Evolutionary conservation across 805 yeast species (phyloP), one percentile per base, ranked within the genome.

Genomic region (Wickerhamomyces sydowiorum): DNA sequence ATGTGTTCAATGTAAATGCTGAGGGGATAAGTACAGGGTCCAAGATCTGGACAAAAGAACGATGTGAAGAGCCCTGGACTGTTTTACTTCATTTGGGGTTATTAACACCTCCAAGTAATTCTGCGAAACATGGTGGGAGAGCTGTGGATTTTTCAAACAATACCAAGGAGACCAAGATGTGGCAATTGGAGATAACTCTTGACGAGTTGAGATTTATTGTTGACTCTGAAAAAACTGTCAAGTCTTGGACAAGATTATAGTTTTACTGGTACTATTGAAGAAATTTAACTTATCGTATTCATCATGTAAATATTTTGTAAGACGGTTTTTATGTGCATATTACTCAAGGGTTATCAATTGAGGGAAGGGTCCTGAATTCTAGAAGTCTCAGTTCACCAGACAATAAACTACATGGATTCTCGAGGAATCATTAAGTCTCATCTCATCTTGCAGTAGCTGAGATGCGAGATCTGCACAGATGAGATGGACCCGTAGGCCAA

Each of bases 31-130:
- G 43, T 9, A 51, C 58, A 1, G 54, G 55, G 7, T 29, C 41
- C 46, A 78, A 82, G 51, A 55, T 75, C 6, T 80, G 90, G 87
- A 65, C 79, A 4, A 68, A 78, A 42, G 73, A 67, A 27, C 75
- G 81, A 22, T 70, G 88, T 48, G 70, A 75, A 37, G 75, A 75
- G 31, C 75, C 86, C 29, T 89, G 96, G 96, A 93, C 86, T 49
- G 65, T 73, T 2, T 58, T 89, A 25, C 75, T 36, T 13, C 42
- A 29, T 3, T 24, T 42, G 13, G 53, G 54, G 2, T 36, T 54
- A 8, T 33, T 57, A 19, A 53, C 52, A 0, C 27, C 43, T 5
- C 57, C 59, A 5, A 40, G 40, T 8, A 14, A n/a, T n/a, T n/a
- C 33, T 12, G 43, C 41, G 2, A 24, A 20, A 5, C n/a, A n/a